Conservation (phyloP, 352 stramenopile genomes). For the Pythium phragmiticola region DNA sequence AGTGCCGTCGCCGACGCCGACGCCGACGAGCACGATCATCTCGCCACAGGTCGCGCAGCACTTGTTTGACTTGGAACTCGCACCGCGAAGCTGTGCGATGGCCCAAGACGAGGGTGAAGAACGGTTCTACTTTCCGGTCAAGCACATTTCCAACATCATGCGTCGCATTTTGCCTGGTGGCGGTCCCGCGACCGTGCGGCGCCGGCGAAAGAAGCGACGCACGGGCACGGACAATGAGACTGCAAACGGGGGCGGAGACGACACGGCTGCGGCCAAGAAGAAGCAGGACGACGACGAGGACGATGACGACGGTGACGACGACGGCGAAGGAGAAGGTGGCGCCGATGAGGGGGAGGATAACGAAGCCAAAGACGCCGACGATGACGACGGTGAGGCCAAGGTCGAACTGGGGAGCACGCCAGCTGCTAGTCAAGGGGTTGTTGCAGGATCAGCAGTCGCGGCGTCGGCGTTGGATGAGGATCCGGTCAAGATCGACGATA, state of each 20-base stretch:
- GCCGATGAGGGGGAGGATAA: slow-evolving; percentile 9
- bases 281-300: slow-evolving; percentile 24
- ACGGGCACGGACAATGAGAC: slow-evolving; percentile 1
- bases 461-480: background rate
- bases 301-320: slow-evolving; percentile 19
- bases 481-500: slow-evolving; percentile 74
- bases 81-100: slow-evolving; percentile 39
- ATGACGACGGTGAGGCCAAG: slow-evolving; percentile 20
- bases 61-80: slow-evolving; percentile 67
- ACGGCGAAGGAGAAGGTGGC: background rate
- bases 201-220: slow-evolving; percentile 11
- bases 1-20: background rate
- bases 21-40: slow-evolving; percentile 27
- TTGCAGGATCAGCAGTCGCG: background rate
- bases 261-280: slow-evolving; percentile 8
- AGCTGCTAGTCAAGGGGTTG: background rate
- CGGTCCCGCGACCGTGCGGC: background rate
- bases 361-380: slow-evolving; percentile 20
- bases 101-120: slow-evolving; percentile 54
- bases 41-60: slow-evolving; percentile 61
- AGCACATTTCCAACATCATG: slow-evolving; percentile 79
- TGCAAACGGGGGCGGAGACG: background rate
- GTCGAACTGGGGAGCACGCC: background rate
- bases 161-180: slow-evolving; percentile 40
- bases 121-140: slow-evolving; percentile 73